A percentile compares a stretch with the other conserved stretches of the same genome.
Conservation (phyloP, 352 stramenopile species). For the Chrysophaeum taylorii region DNA sequence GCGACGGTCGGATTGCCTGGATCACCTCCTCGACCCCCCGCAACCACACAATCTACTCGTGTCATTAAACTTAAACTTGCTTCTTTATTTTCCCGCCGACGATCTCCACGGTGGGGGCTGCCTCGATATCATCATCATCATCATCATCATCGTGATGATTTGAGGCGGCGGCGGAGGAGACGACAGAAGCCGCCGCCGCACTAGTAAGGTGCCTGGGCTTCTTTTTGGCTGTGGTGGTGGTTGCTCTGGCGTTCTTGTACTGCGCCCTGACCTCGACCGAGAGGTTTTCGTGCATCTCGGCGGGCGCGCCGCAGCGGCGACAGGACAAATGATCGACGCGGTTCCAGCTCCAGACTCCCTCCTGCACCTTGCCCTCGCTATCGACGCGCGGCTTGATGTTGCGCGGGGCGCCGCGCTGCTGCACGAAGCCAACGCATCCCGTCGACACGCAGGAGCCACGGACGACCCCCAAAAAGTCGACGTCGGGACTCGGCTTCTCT, state of each 20-base stretch:
- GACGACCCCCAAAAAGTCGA: not conserved
- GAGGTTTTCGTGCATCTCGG: not conserved
- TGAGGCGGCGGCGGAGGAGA: too few species aligned
- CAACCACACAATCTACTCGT: too few species aligned
- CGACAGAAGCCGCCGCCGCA: too few species aligned
- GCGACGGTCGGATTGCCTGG: too few species aligned
- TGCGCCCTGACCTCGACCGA: not conserved
- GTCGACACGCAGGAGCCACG: not conserved
- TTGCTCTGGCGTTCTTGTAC: not conserved
- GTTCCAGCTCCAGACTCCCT: not conserved
- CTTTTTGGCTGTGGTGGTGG: not conserved
- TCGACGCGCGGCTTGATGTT: not conserved
- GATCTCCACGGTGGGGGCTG: too few species aligned
- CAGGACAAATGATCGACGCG: not conserved
- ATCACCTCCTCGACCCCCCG: too few species aligned
- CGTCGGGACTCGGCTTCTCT: not conserved
- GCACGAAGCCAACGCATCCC: constrained; percentile 5
- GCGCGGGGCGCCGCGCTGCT: constrained; percentile 7
- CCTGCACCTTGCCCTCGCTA: not conserved
- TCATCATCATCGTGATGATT: too few species aligned
- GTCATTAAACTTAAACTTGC: too few species aligned
- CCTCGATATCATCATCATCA: too few species aligned
- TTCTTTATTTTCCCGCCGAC: too few species aligned
- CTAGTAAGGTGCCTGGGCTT: too few species aligned
- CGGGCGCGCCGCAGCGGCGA: not conserved